Percentiles rank a stretch among this genome's conserved stretches.
Evolutionary conservation across 2,329 filamentous ascomycete species (phyloP).

Genomic region (Ophidiomyces ophidiicola): DNA sequence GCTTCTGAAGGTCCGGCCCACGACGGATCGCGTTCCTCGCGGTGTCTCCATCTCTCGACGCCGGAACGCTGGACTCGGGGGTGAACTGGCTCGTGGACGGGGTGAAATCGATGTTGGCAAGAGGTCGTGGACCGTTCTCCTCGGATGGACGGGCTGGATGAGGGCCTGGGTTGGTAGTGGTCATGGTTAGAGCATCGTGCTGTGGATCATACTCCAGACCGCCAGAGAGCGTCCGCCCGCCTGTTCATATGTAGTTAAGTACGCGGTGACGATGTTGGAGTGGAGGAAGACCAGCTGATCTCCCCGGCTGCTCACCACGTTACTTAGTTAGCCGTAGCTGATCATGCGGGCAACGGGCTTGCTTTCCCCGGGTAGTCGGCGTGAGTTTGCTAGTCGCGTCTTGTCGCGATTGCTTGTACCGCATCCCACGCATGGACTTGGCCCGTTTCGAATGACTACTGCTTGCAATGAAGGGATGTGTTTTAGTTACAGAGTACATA

Average conservation of each 20-base stretch:
- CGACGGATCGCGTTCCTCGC: conserved; percentile 7
- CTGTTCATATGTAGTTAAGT: background rate
- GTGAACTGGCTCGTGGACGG: conserved; percentile 21
- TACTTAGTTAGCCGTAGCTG: too few species aligned
- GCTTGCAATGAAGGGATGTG: too few species aligned
- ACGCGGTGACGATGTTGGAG: too few species aligned
- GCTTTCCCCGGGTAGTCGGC: too few species aligned
- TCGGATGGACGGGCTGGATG: conserved; percentile 1
- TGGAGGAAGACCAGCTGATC: too few species aligned
- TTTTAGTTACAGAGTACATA: too few species aligned
- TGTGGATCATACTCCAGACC: background rate
- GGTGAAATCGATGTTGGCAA: conserved; percentile 7
- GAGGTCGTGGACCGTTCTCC: background rate
- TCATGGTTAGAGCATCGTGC: conserved; percentile 8
- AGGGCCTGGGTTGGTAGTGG: background rate
- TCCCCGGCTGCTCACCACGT: too few species aligned
- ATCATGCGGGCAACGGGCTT: too few species aligned
- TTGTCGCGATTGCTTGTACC: too few species aligned
- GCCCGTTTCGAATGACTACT: too few species aligned
- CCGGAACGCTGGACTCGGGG: conserved; percentile 25
- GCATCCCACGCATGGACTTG: too few species aligned
- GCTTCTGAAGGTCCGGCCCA: conserved; percentile 18
- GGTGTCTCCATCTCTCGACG: conserved; percentile 12
- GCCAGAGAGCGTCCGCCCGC: background rate
- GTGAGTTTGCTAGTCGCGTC: too few species aligned